Conservation (phyloP, 2,329 filamentous ascomycete species). For the Colletotrichum filicis region DNA sequence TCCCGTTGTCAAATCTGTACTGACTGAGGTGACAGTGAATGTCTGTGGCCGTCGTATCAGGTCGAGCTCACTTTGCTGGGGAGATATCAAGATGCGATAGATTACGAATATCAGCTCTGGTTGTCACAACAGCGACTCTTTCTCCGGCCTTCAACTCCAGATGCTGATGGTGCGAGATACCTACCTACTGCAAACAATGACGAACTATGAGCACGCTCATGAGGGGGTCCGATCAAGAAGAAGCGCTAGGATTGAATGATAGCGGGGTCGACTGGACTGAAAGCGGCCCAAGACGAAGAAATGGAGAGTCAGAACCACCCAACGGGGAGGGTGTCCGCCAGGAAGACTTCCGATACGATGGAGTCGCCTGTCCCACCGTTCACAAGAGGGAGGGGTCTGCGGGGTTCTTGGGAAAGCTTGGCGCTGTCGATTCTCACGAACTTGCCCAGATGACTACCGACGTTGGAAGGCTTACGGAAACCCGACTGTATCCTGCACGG, state of each 20-base stretch:
- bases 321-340: constrained; percentile 12
- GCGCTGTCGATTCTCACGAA: constrained; percentile 1
- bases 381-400: constrained; percentile 22
- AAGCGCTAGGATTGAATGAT: constrained; percentile 5
- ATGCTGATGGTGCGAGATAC: background rate
- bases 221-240: background rate
- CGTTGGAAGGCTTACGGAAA: background rate
- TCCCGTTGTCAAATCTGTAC: background rate
- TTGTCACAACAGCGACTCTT: background rate
- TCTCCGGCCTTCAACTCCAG: background rate
- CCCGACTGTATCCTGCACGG: background rate
- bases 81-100: background rate
- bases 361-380: constrained; percentile 15
- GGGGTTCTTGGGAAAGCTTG: constrained; percentile 32
- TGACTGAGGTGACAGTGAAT: background rate
- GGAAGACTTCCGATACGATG: constrained; percentile 34
- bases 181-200: background rate
- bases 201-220: constrained; percentile 16
- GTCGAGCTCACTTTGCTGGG: background rate
- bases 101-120: background rate
- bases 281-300: constrained; percentile 7
- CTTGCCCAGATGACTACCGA: background rate
- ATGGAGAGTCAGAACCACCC: background rate
- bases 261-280: constrained; percentile 12
- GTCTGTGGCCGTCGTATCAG: background rate